Evolutionary conservation across 2,329 filamentous ascomycete species (phyloP).

Genomic region (Colletotrichum zoysiae): DNA sequence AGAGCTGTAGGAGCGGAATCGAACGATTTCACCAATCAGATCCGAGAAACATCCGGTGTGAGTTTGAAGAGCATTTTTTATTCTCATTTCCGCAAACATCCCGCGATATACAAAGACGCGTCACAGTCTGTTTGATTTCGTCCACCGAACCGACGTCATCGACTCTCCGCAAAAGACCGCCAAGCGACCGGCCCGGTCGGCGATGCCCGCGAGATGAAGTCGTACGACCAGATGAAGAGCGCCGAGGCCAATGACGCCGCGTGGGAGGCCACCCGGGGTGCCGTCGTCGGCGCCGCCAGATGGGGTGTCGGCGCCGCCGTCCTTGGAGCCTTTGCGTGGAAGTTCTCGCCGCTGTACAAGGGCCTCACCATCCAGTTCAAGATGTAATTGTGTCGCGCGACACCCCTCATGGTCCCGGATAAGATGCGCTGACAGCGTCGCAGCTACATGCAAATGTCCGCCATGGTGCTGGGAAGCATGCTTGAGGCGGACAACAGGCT

Average conservation of each 20-base stretch:
- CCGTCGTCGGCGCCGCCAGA: slow-evolving; percentile 74
- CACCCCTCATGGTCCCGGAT: not conserved
- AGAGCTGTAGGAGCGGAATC: slow-evolving; percentile 23
- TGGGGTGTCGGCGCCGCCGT: slow-evolving; percentile 77
- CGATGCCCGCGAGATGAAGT: slow-evolving; percentile 54
- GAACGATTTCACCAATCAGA: slow-evolving; percentile 38
- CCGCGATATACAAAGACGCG: not conserved
- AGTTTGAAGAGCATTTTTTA: not conserved
- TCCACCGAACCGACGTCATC: slow-evolving; percentile 31
- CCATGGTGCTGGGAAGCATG: slow-evolving; percentile 84
- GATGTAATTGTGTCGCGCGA: slow-evolving; percentile 67
- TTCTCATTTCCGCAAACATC: not conserved
- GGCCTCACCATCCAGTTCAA: slow-evolving; percentile 82
- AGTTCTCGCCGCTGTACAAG: slow-evolving; percentile 78
- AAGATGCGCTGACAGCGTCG: slow-evolving; percentile 14
- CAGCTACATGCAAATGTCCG: slow-evolving; percentile 87
- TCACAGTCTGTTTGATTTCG: not conserved
- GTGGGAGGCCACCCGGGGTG: slow-evolving; percentile 78
- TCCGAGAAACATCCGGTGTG: not conserved
- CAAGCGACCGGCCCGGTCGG: slow-evolving; percentile 3
- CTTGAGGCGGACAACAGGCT: slow-evolving; percentile 80
- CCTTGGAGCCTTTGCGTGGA: slow-evolving; percentile 72
- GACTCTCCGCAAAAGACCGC: slow-evolving; percentile 16
- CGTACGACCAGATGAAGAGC: slow-evolving; percentile 70
- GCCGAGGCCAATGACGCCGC: slow-evolving; percentile 78